Evolutionary conservation across 202 grass and related monocot species (phyloP).

Genomic region (Bolboschoenoplectus hybrid): DNA sequence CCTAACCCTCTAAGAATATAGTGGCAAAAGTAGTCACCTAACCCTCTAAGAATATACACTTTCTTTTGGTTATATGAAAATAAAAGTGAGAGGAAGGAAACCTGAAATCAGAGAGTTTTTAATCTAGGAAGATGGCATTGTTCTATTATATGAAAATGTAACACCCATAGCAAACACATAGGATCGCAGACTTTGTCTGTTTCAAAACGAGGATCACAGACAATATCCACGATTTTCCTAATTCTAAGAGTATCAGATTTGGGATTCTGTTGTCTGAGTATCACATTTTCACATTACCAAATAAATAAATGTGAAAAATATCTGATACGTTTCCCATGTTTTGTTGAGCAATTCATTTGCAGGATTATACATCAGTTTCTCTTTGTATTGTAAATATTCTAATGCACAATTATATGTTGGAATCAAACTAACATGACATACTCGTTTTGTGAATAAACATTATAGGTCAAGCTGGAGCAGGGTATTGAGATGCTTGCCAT

Average conservation of each 20-base stretch:
- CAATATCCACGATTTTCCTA: not conserved
- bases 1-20: not conserved
- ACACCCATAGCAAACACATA: not conserved
- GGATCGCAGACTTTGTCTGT: not conserved
- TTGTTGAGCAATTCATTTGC: not conserved
- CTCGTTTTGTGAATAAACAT: conserved; percentile 5
- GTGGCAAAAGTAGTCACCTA: not conserved
- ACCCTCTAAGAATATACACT: not conserved
- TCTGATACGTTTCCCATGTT: not conserved
- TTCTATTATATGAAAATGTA: not conserved
- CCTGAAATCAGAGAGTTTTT: not conserved
- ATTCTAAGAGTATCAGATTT: not conserved
- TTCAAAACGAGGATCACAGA: not conserved
- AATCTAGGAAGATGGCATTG: not conserved
- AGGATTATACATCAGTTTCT: not conserved
- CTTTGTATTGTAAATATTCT: not conserved
- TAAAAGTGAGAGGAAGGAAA: not conserved
- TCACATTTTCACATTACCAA: not conserved
- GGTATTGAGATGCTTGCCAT: conserved; percentile 87
- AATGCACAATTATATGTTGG: not conserved
- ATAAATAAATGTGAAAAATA: not conserved
- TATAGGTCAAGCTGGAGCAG: conserved; percentile 92
- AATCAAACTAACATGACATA: not conserved
- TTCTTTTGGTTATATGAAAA: not conserved
- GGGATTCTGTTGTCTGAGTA: not conserved